Base-by-base conservation (phyloP, 306 rosid species). In the Inga oerstediana region DNA sequence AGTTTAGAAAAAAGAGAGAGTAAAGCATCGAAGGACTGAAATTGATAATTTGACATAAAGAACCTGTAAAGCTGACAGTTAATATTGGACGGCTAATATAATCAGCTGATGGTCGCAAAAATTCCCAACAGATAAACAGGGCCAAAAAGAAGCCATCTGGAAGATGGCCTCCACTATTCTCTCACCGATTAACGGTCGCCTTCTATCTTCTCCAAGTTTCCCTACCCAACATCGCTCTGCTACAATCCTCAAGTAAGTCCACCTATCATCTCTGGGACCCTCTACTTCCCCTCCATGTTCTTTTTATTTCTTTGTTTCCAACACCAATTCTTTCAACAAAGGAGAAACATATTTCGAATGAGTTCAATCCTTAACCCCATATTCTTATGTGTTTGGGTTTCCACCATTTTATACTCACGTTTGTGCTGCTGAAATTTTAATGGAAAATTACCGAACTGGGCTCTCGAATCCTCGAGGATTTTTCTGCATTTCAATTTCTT, bases 151-250 rank as follows among this genome's bases (percentile, higher is more conserved):
- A 78, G 39, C n/a, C 58, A 24, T 32, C n/a, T 2, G 34, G 39
- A 48, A 62, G 65, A 88, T 88, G 93, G 88, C 91, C 44, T 78
- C 89, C 73, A 67, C 85, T 45, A n/a, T 78, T 83, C 79, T 83
- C 10, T 56, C 81, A 78, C 88, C 84, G 74, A 80, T 82, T 73
- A 85, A 76, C 34, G 85, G n/a, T 56, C 37, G 69, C 49, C 13
- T 56, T 76, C 16, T 78, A 4, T 77, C 41, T 62, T 77, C 72
- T 76, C 56, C 73, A 77, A 8, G 19, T 37, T 52, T 79, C 30
- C 65, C 62, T 41, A 10, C 24, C 65, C 80, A 15, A 7, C 75
- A 37, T 79, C 77, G 75, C 43, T 46, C 85, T 87, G 39, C 84
- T n/a, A 4, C 77, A 64, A 27, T 70, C 70, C 9, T 78, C 72